phyloP scores from a whole-genome alignment of 78 protist species.

The Dictyostelium discoideum region dicty_2.7 NC_007090.3:1010001-1010500 shows the following conservation, averaged over 20 bases:
- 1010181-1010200: slow-evolving; percentile 82
- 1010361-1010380: slow-evolving; percentile 55
- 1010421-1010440: slow-evolving; percentile 65
- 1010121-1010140: slow-evolving; percentile 71
- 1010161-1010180: slow-evolving; percentile 80
- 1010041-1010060: slow-evolving; percentile 71
- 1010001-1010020: slow-evolving; percentile 38
- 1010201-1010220: slow-evolving; percentile 68
- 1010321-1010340: slow-evolving; percentile 63
- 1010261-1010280: slow-evolving; percentile 85
- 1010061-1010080: slow-evolving; percentile 78
- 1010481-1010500: slow-evolving; percentile 32
- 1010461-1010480: slow-evolving; percentile 65
- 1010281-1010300: slow-evolving; percentile 76
- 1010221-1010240: slow-evolving; percentile 70
- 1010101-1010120: slow-evolving; percentile 58
- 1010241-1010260: slow-evolving; percentile 78
- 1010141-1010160: slow-evolving; percentile 72
- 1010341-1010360: slow-evolving; percentile 83
- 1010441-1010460: slow-evolving; percentile 52
- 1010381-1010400: slow-evolving; percentile 34
- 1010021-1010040: slow-evolving; percentile 72
- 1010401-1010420: slow-evolving; percentile 51
- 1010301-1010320: slow-evolving; percentile 69
- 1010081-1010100: slow-evolving; percentile 78